Conservation (phyloP, 257 asterid species). For the Penstemon barbatus region DNA sequence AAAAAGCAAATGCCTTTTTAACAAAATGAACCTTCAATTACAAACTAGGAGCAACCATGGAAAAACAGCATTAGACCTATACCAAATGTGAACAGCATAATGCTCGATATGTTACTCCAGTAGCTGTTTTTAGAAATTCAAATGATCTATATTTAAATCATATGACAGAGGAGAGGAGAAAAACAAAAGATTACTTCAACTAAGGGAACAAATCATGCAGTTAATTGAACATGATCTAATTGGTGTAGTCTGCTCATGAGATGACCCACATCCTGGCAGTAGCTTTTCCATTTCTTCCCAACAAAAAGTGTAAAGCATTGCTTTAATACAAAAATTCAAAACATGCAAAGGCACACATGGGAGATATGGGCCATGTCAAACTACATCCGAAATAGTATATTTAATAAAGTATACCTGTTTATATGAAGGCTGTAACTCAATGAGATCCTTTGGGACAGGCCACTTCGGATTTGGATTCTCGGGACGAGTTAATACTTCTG, state of each 20-base stretch:
- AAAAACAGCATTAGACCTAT: conserved; percentile 7
- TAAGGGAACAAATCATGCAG: conserved; percentile 12
- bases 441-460: conserved; percentile 99
- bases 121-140: background rate
- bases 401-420: conserved; percentile 57
- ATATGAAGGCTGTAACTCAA: conserved; percentile 97
- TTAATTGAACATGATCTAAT: conserved; percentile 3
- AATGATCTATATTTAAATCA: conserved; percentile 14
- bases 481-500: conserved; percentile 84
- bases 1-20: no score
- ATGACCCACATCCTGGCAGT: conserved; percentile 11
- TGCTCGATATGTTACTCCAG: conserved; percentile 14
- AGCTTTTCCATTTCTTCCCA: conserved; percentile 10
- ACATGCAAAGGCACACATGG: conserved; percentile 3
- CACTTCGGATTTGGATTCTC: conserved; percentile 98
- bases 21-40: conserved; percentile 10
- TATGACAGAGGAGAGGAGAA: background rate
- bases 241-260: conserved; percentile 9
- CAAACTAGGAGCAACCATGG: conserved; percentile 17
- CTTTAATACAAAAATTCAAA: background rate
- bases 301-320: conserved; percentile 8
- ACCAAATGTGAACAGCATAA: conserved; percentile 10
- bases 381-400: background rate
- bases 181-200: conserved; percentile 4
- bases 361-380: conserved; percentile 11